Conservation (phyloP, 257 asterid genomes). For the Nicotiana otophora region DNA sequence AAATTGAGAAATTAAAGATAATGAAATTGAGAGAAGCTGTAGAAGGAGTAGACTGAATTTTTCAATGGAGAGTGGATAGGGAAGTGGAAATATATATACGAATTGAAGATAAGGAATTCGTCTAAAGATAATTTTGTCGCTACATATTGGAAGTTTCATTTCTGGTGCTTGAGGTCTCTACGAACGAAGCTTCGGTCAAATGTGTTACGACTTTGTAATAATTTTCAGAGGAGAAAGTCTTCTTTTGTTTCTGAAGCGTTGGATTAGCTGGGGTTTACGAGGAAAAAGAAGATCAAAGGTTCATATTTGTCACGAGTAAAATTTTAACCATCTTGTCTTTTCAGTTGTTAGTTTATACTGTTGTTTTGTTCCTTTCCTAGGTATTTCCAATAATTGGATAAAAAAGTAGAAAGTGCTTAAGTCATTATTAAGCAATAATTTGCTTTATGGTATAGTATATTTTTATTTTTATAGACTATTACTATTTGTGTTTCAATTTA, state of each 20-base stretch:
- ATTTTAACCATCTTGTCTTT: background rate
- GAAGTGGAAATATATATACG: background rate
- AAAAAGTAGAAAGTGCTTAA: background rate
- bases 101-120: background rate
- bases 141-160: background rate
- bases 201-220: background rate
- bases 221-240: background rate
- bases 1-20: too few species aligned
- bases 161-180: background rate
- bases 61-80: background rate
- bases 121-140: background rate
- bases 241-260: background rate
- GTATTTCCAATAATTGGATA: background rate
- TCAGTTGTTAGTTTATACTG: background rate
- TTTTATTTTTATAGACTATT: too few species aligned
- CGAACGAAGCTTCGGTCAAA: conserved; percentile 1
- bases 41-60: background rate
- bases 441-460: background rate
- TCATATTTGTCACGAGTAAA: background rate
- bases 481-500: too few species aligned
- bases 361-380: background rate
- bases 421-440: background rate
- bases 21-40: too few species aligned
- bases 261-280: background rate
- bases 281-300: background rate